phyloP scores from a whole-genome alignment of 345 rosid species.

The Lumnitzera racemosa region DNA sequence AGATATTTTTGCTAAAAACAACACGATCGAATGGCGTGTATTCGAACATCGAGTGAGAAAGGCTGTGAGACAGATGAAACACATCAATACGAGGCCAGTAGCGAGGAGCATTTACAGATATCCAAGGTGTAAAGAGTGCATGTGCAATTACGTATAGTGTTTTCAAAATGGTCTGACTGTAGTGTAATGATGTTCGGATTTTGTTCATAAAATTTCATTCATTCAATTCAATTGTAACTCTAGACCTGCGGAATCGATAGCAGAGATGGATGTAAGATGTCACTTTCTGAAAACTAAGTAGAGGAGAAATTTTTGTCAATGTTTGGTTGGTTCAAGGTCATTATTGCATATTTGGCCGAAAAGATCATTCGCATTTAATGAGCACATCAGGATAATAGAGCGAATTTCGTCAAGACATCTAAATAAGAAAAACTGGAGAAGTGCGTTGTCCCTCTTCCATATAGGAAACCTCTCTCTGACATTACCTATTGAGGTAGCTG shows the following conservation, averaged over 20 bases:
- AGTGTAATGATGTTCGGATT: background rate
- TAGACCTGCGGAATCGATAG: background rate
- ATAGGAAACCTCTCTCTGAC: too few species aligned
- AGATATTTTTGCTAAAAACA: constrained; percentile 60
- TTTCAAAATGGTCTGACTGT: background rate
- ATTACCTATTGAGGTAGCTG: too few species aligned
- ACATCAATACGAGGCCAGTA: constrained; percentile 62
- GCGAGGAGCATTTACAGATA: constrained; percentile 84
- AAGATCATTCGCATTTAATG: too few species aligned
- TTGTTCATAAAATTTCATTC: constrained; percentile 6
- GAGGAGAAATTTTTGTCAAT: too few species aligned
- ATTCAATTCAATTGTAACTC: background rate
- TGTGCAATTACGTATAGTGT: constrained; percentile 40
- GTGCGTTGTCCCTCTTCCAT: too few species aligned
- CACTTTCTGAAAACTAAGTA: too few species aligned
- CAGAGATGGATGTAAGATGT: too few species aligned
- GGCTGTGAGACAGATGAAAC: constrained; percentile 88
- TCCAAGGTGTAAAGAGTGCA: constrained; percentile 82
- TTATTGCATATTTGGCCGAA: too few species aligned
- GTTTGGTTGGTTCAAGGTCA: too few species aligned
- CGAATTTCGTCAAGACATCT: too few species aligned
- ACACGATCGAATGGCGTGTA: constrained; percentile 74
- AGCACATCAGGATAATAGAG: too few species aligned
- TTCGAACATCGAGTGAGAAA: constrained; percentile 91
- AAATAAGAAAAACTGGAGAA: too few species aligned